A percentile compares a stretch with the other conserved stretches of the same genome.
Evolutionary conservation across 2,329 filamentous ascomycete species (phyloP).

Genomic region (Ceratocystis alfenasii): DNA sequence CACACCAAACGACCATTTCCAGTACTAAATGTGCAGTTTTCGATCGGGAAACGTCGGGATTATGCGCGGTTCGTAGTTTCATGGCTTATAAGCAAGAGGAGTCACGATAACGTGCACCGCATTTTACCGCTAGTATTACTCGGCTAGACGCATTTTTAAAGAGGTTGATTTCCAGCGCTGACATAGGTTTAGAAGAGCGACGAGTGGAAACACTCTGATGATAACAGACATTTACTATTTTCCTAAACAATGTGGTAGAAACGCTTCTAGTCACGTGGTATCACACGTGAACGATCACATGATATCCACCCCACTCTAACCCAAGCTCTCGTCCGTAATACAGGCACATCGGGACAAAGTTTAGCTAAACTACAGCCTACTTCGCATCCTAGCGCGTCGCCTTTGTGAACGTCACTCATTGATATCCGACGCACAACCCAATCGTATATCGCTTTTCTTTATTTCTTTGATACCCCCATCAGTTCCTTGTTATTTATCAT

Average conservation of each 20-base stretch:
- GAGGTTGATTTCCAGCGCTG: no score
- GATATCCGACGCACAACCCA: not conserved
- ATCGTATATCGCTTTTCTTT: not conserved
- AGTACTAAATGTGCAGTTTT: no score
- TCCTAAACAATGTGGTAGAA: no score
- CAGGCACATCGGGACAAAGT: not conserved
- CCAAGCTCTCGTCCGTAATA: not conserved
- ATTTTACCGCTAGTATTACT: no score
- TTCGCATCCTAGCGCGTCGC: not conserved
- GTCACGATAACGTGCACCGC: no score
- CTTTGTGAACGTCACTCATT: not conserved
- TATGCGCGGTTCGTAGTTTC: not conserved
- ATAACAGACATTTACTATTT: no score
- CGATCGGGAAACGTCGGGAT: not conserved
- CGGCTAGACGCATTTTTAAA: no score
- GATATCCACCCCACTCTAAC: not conserved
- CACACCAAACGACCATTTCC: no score
- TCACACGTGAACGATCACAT: not conserved
- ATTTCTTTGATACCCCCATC: not conserved
- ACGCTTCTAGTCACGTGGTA: not conserved
- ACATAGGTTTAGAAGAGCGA: no score
- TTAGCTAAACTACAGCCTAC: not conserved
- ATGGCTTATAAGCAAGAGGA: no score
- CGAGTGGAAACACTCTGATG: no score
- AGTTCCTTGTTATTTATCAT: not conserved